Conservation (phyloP, 495 filamentous ascomycete species). For the Penicillium cosmopolitanum region DNA sequence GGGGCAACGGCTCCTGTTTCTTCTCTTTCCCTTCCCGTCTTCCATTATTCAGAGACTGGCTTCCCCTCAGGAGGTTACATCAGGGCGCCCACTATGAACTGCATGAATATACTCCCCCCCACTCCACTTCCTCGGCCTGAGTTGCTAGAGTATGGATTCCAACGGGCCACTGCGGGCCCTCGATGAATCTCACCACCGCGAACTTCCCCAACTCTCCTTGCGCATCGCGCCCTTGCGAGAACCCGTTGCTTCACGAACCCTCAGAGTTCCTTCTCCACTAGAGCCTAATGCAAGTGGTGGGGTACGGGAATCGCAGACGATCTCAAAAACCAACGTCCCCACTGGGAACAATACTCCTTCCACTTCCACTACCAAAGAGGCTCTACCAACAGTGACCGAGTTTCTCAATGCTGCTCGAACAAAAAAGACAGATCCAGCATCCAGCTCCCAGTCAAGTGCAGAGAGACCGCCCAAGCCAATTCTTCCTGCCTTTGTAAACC, state of each 20-base stretch:
- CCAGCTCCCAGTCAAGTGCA: constrained; percentile 37
- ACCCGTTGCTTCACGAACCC: constrained; percentile 47
- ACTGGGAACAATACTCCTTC: constrained; percentile 34
- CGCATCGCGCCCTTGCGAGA: constrained; percentile 56
- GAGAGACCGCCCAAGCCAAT: constrained; percentile 48
- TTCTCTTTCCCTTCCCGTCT: background rate
- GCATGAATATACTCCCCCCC: constrained; percentile 10
- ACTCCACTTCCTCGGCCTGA: constrained; percentile 13
- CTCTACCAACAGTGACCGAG: constrained; percentile 39
- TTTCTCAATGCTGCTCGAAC: constrained; percentile 38
- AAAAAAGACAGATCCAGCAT: constrained; percentile 38
- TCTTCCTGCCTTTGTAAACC: constrained; percentile 52
- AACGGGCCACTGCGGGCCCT: constrained; percentile 36
- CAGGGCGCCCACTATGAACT: constrained; percentile 14
- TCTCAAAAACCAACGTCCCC: constrained; percentile 35
- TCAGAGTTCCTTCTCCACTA: constrained; percentile 47
- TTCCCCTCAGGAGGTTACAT: background rate
- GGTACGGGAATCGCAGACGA: constrained; percentile 34
- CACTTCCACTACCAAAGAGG: constrained; percentile 30
- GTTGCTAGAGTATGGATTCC: constrained; percentile 38
- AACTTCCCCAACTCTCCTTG: constrained; percentile 49
- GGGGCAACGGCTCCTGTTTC: background rate
- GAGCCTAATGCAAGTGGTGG: constrained; percentile 51
- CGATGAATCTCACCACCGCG: constrained; percentile 48
- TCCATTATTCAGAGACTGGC: background rate